Percentiles rank a stretch among this genome's conserved stretches.
These are phyloP conservation scores for Tinospora cordifolia DNA, from an alignment of 164 flowering plant genomes.

Conservation along the genomic window DNA sequence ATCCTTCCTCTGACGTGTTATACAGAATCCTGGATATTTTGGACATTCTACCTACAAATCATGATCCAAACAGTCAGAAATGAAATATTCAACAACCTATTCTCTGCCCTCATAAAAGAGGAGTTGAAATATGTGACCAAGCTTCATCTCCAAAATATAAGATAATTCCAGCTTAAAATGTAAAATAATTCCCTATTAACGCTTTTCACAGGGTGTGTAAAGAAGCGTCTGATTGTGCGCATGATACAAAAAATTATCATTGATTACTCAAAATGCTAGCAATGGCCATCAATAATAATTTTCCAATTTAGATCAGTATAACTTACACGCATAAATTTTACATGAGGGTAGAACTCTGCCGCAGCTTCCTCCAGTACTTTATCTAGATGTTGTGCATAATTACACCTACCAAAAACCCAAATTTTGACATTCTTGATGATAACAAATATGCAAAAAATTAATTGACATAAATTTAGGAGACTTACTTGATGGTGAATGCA, in stretches of 20 bases:
- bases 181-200: no score
- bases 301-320: neutral
- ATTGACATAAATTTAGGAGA: neutral
- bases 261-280: no score
- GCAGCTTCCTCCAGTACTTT: conserved; percentile 87
- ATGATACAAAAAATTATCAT: no score
- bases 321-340: conserved; percentile 79
- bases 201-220: no score
- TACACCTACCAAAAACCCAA: conserved; percentile 39
- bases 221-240: no score
- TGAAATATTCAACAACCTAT: no score
- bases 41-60: conserved; percentile 77
- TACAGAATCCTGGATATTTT: conserved; percentile 88
- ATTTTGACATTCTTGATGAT: neutral
- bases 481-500: conserved; percentile 79
- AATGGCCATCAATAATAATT: no score
- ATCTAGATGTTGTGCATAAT: conserved; percentile 65
- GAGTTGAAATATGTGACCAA: no score
- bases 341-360: conserved; percentile 66
- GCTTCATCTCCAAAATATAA: no score
- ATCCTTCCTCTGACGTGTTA: conserved; percentile 69
- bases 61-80: neutral
- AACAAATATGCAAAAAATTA: neutral
- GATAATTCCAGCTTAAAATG: no score
- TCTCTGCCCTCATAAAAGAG: no score